Conservation (phyloP, 2,329 filamentous ascomycete genomes). For the Lanzia echinophila region DNA sequence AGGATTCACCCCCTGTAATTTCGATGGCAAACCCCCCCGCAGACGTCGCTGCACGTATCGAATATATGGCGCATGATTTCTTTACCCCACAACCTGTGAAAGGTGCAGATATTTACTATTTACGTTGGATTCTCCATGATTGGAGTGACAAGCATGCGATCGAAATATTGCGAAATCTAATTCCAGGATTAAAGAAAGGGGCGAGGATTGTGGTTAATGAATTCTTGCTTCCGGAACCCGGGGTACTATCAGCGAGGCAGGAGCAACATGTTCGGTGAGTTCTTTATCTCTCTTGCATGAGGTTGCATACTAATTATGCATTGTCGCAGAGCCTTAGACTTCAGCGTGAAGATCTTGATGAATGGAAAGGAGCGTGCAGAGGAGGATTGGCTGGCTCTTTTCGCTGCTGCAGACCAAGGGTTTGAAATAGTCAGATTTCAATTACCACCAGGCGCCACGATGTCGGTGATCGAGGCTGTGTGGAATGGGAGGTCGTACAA, state of each 20-base stretch:
- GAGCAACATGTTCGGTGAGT: too few species aligned
- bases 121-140: neutral
- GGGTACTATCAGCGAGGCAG: neutral
- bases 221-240: neutral
- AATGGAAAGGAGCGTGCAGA: too few species aligned
- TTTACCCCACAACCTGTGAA: neutral
- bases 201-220: neutral
- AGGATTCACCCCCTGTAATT: neutral
- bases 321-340: too few species aligned
- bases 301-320: too few species aligned
- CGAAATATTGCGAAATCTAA: neutral
- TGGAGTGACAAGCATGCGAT: neutral
- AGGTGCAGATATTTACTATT: neutral
- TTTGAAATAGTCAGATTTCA: too few species aligned
- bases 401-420: too few species aligned
- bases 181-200: constrained; percentile 1
- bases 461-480: too few species aligned
- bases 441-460: too few species aligned
- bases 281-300: too few species aligned
- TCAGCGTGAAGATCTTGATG: too few species aligned
- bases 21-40: neutral
- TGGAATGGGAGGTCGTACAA: too few species aligned
- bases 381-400: too few species aligned
- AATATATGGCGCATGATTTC: neutral
- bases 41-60: neutral